phyloP scores from a whole-genome alignment of 345 rosid species.

The Rhodamnia argentea region DNA sequence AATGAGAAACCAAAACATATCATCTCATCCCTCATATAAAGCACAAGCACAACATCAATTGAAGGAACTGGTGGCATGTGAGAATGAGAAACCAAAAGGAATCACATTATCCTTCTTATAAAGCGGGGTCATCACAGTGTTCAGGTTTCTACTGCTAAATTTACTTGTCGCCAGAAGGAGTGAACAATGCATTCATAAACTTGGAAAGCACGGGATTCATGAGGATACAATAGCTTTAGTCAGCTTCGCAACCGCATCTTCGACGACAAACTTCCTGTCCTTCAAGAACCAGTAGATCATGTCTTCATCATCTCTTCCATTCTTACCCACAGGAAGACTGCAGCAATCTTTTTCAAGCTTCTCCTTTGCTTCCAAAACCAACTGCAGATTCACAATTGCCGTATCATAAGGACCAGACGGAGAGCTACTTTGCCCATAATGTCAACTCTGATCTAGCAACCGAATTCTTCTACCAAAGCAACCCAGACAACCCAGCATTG shows the following conservation, averaged over 20 bases:
- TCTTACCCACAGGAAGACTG: constrained; percentile 61
- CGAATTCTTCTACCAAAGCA: not conserved
- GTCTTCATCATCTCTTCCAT: constrained; percentile 92
- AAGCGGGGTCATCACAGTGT: not conserved
- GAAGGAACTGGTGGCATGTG: not conserved
- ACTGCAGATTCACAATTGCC: constrained; percentile 22
- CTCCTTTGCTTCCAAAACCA: constrained; percentile 68
- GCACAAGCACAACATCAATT: not conserved
- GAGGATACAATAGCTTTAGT: constrained; percentile 81
- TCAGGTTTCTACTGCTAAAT: not conserved
- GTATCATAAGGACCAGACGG: not conserved
- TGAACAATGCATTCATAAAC: not conserved
- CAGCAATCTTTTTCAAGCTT: constrained; percentile 50
- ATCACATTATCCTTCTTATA: not conserved
- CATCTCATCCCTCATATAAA: not conserved
- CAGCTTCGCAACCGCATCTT: constrained; percentile 52
- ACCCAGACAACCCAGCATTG: not conserved
- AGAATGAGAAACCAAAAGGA: not conserved
- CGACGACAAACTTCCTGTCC: constrained; percentile 63
- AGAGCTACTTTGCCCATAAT: not conserved
- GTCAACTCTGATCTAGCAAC: not conserved
- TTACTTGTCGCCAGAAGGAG: not conserved
- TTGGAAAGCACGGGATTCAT: not conserved
- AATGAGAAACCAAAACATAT: not conserved
- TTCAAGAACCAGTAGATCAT: constrained; percentile 83